phyloP scores from a whole-genome alignment of 164 flowering plant genomes.

The Tinospora cordifolia region DNA sequence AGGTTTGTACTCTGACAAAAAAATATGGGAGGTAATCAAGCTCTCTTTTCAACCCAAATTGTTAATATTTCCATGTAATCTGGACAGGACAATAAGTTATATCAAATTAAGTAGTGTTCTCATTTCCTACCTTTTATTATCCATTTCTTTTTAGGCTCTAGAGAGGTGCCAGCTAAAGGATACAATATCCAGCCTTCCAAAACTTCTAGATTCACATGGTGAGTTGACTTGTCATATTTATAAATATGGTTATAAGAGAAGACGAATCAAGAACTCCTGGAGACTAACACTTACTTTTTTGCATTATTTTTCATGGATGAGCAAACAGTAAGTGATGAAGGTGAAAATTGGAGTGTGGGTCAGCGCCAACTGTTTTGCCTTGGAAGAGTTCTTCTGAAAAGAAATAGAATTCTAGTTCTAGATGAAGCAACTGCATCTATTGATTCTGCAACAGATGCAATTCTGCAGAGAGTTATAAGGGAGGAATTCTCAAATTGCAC shows the following conservation, averaged over 20 bases:
- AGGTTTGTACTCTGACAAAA: conserved; percentile 59
- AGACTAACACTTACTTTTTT: neutral
- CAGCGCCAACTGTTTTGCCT: conserved; percentile 82
- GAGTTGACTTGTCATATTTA: conserved; percentile 11
- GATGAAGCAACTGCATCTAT: conserved; percentile 95
- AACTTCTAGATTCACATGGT: conserved; percentile 64
- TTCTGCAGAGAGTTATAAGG: conserved; percentile 59
- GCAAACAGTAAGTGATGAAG: conserved; percentile 70
- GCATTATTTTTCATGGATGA: conserved; percentile 1
- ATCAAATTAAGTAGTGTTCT: neutral
- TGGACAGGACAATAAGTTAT: neutral
- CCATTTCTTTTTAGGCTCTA: conserved; percentile 43
- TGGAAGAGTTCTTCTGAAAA: conserved; percentile 63
- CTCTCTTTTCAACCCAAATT: neutral
- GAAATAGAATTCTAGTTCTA: conserved; percentile 64
- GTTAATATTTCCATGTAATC: neutral
- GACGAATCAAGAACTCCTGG: too few species aligned
- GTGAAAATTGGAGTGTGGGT: conserved; percentile 83
- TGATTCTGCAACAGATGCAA: conserved; percentile 74
- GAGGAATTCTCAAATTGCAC: conserved; percentile 65
- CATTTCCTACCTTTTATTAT: neutral
- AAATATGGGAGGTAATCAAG: conserved; percentile 66
- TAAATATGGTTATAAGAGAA: neutral
- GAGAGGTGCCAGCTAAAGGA: conserved; percentile 71
- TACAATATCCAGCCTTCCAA: conserved; percentile 48